Evolutionary conservation across 2,329 filamentous ascomycete genomes (phyloP).

Genomic region (Scolecobasidium constrictum): DNA sequence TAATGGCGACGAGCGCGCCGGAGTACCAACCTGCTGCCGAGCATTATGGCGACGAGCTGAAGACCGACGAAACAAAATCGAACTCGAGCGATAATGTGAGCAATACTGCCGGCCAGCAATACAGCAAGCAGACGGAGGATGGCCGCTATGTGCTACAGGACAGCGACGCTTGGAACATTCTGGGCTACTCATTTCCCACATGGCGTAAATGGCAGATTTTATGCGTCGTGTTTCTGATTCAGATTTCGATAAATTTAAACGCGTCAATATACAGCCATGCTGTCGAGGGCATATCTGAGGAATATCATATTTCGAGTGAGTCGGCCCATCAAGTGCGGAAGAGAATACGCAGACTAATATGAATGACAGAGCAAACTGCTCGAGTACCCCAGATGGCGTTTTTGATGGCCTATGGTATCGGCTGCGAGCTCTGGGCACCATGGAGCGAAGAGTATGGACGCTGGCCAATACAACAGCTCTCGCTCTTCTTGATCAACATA

Average conservation of each 20-base stretch:
- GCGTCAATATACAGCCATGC: conserved; percentile 45
- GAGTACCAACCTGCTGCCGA: not conserved
- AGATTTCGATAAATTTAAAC: conserved; percentile 50
- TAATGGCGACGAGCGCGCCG: not conserved
- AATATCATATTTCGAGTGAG: too few species aligned
- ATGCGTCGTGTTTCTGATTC: conserved; percentile 40
- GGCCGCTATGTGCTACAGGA: conserved; percentile 39
- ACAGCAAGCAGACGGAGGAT: conserved; percentile 13
- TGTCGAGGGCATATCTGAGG: conserved; percentile 40
- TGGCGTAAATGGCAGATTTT: conserved; percentile 46
- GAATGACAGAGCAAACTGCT: conserved; percentile 56
- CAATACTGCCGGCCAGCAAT: not conserved
- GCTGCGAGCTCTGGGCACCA: conserved; percentile 79
- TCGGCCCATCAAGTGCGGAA: too few species aligned
- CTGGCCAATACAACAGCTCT: conserved; percentile 62
- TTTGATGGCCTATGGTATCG: conserved; percentile 65
- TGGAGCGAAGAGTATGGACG: conserved; percentile 79
- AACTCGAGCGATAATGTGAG: not conserved
- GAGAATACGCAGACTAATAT: too few species aligned
- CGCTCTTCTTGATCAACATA: conserved; percentile 65
- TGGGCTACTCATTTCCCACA: conserved; percentile 37
- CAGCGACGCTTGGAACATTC: conserved; percentile 37
- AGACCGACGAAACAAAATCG: not conserved
- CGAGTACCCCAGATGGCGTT: conserved; percentile 69
- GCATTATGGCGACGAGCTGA: not conserved